These are phyloP conservation scores for Rhizophagus clarus DNA, from an alignment of 192 early-diverging fungal species.

Conservation along the genomic window DNA sequence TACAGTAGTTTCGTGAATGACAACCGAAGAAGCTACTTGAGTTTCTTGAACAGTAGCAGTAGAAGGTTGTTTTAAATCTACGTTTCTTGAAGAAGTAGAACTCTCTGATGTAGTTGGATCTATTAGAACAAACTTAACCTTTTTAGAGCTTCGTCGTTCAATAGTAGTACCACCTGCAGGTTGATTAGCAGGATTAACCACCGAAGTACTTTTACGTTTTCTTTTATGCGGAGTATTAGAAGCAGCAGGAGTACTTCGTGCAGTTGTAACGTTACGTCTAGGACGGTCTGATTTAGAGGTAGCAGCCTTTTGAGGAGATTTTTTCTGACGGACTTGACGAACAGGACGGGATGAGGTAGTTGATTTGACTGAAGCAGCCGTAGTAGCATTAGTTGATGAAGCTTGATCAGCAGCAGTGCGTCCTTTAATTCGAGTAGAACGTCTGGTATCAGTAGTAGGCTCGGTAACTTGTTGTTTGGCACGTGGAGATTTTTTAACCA, in stretches of 20 bases:
- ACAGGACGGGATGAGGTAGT: background rate
- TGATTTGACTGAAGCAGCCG: background rate
- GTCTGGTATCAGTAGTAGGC: too few relatives aligned
- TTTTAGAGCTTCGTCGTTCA: background rate
- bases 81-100: background rate
- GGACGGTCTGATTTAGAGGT: background rate
- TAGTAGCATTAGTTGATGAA: background rate
- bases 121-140: background rate
- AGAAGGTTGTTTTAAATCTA: background rate
- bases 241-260: background rate
- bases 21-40: background rate
- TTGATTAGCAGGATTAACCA: background rate
- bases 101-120: background rate
- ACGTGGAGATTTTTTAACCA: too few relatives aligned
- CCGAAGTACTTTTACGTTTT: background rate
- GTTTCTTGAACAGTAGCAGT: background rate
- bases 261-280: background rate
- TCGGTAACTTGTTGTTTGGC: too few relatives aligned
- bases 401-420: too few relatives aligned
- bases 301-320: background rate
- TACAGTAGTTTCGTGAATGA: background rate
- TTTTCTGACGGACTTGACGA: too few relatives aligned
- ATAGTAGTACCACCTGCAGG: background rate
- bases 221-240: background rate
- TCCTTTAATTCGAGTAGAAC: too few relatives aligned